A percentile compares a stretch with the other conserved stretches of the same genome.
Evolutionary conservation across 2,329 filamentous ascomycete genomes (phyloP).

Genomic region (Apiospora phragmitis): DNA sequence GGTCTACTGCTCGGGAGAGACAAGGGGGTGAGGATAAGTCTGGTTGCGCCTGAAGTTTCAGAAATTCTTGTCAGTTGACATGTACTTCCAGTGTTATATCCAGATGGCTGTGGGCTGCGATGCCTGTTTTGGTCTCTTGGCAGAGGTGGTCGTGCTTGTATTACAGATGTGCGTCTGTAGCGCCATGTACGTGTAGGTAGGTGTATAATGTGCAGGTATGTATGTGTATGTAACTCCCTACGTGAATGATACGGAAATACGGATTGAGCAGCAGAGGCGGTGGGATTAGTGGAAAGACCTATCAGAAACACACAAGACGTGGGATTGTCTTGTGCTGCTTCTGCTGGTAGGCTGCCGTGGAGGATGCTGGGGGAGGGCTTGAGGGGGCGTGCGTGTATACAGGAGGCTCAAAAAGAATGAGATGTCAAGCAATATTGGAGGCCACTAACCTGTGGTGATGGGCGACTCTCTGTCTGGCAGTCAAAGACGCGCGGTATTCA

Average conservation of each 20-base stretch:
- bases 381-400: background rate
- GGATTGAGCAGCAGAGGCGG: slow-evolving; percentile 1
- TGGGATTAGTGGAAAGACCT: slow-evolving; percentile 9
- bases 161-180: slow-evolving; percentile 1
- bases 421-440: background rate
- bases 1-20: background rate
- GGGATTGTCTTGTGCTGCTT: slow-evolving; percentile 9
- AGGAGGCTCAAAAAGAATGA: slow-evolving; percentile 1
- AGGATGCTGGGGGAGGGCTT: background rate
- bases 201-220: background rate
- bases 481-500: background rate
- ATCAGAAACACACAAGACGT: slow-evolving; percentile 11
- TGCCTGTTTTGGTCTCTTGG: background rate
- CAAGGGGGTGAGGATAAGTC: background rate
- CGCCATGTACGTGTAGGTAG: slow-evolving; percentile 1
- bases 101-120: background rate
- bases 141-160: background rate
- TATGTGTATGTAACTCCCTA: background rate
- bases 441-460: slow-evolving; percentile 1
- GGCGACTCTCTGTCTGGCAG: background rate
- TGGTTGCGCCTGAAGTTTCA: background rate
- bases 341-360: background rate
- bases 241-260: background rate
- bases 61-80: background rate
- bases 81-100: background rate